These are phyloP conservation scores for Zizania latifolia DNA, from an alignment of 176 grass and related monocot species.

Conservation along the genomic window DNA sequence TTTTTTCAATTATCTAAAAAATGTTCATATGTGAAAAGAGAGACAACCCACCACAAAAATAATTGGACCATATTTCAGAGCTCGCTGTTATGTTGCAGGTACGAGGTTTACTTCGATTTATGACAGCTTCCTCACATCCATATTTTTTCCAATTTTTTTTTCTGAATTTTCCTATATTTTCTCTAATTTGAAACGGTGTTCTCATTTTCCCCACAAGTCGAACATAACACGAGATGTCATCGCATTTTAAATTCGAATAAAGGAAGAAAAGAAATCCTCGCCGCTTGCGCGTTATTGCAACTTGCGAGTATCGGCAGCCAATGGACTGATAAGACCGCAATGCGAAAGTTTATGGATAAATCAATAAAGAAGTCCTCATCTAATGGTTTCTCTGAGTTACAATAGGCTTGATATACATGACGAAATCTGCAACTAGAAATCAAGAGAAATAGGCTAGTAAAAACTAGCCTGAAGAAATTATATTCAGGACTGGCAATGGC, in stretches of 20 bases:
- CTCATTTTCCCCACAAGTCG: no score
- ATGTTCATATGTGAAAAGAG: background rate
- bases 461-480: conserved; percentile 1
- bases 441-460: conserved; percentile 8
- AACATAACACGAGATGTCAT: background rate
- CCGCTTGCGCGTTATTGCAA: no score
- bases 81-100: no score
- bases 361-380: background rate
- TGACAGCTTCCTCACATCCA: no score
- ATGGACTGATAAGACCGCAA: background rate
- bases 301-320: no score
- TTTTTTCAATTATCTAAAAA: no score
- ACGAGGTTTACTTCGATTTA: no score
- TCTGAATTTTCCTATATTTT: background rate
- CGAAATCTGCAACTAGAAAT: conserved; percentile 17
- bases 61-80: background rate
- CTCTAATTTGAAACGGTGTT: no score
- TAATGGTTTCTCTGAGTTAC: conserved; percentile 1
- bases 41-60: background rate
- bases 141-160: background rate
- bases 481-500: conserved; percentile 9
- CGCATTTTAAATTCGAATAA: background rate
- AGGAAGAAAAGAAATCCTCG: background rate
- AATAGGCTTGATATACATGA: conserved; percentile 28
- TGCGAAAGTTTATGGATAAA: background rate